These are phyloP conservation scores for Wallacemonas sp. DNA, from an alignment of 208 protist species.

Conservation along the genomic window DNA sequence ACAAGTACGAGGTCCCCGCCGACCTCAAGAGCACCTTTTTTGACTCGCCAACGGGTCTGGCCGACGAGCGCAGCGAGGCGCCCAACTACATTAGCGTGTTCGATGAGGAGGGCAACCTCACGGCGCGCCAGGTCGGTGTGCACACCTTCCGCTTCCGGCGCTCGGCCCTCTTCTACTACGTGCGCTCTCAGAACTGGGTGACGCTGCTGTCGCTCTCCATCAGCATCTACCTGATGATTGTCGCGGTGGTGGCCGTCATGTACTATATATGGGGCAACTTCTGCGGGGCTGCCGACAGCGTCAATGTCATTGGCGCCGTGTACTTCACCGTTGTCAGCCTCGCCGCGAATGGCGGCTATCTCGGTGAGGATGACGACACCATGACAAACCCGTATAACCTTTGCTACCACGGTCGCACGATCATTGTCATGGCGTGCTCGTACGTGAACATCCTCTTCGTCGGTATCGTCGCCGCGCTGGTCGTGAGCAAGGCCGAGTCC, in stretches of 20 bases:
- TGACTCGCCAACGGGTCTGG: neutral
- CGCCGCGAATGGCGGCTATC: conserved; percentile 84
- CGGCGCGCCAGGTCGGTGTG: conserved; percentile 58
- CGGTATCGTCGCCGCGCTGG: conserved; percentile 77
- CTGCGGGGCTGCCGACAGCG: conserved; percentile 49
- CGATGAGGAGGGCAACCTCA: conserved; percentile 67
- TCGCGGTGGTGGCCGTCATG: conserved; percentile 43
- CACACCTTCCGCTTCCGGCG: conserved; percentile 69
- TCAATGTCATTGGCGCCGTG: conserved; percentile 45
- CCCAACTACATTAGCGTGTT: conserved; percentile 57
- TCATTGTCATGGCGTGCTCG: conserved; percentile 75
- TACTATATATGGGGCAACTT: conserved; percentile 63
- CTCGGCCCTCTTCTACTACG: conserved; percentile 64
- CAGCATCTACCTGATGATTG: conserved; percentile 61
- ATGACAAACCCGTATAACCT: conserved; percentile 60
- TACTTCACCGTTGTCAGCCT: conserved; percentile 88
- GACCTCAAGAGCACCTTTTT: conserved; percentile 45
- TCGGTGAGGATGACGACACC: conserved; percentile 64
- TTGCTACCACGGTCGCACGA: conserved; percentile 74
- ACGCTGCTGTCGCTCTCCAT: conserved; percentile 60
- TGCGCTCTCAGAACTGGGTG: conserved; percentile 65
- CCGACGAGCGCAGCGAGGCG: neutral
- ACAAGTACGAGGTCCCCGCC: conserved; percentile 30
- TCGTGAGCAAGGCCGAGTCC: conserved; percentile 84
- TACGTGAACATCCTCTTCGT: conserved; percentile 88